Base-by-base conservation (phyloP, 495 filamentous ascomycete species). In the Rhizodiscina lignyota region DNA sequence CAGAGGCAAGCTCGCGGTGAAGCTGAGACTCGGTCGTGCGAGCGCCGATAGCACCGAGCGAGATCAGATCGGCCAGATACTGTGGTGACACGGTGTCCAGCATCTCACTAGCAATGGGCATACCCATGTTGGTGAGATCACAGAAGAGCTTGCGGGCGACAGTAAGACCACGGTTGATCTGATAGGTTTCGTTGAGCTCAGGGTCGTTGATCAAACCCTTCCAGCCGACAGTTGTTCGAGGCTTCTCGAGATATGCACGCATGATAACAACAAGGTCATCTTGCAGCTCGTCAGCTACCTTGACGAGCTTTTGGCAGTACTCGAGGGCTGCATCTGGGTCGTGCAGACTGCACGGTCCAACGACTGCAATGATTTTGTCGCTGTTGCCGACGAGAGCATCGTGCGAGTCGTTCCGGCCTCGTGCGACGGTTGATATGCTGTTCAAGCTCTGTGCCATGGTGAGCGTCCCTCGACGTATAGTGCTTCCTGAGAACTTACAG, bases 171-270 rank as follows among this genome's bases (percentile, higher is more conserved):
- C 96, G 96, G 72, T 97, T 97, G 68, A 97, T 97, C 66, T 93
- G 72, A 78, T 76, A 97, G 55, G 78, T 83, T 59, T 92, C 76
- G 55, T 97, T 83, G 56, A 97, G 91, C 45, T 97, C 89, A 1
- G 89, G 89, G 50, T 97, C 89, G 59, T 97, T 97, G 66, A 97
- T 94, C 46, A 97, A 68, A 19, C 89, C 89, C 61, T 97, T 97
- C 89, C 89, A 97, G 47, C 89, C 89, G 23, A 97, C 89, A 1
- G 89, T 97, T n/a, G 89, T 97, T 26, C 89, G 77, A 19, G 89
- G 89, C 66, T 97, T 97, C 69, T 97, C 89, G 16, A 97, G 79
- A 66, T 97, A 97, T 52, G 89, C 84, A 40, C 89, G 82, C 89
- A 97, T 97, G 53, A 97, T 77, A 51, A 97, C 77, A 45, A 72